Evolutionary conservation across 306 rosid species (phyloP), one percentile per base, ranked within the genome.

Genomic region (Acmispon strigosus): DNA sequence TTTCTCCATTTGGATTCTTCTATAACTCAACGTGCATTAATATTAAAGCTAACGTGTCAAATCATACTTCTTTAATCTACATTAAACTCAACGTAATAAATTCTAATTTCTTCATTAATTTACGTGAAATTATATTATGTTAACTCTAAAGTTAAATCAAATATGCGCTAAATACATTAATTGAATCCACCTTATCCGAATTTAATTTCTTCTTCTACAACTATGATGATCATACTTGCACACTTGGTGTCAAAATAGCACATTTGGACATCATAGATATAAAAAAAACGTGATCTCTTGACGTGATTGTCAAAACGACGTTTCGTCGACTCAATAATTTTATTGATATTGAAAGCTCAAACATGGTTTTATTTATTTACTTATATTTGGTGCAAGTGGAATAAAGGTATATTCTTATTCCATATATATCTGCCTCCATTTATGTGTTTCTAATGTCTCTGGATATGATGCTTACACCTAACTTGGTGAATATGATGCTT

Each of bases 321-420:
- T 79, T 37, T 14, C 65, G 69, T 74, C 66, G 72, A 74, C 78
- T 73, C 47, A 52, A 69, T 69, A 32, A 15, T 16, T 49, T 16
- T 13, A 8, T 32, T 48, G 9, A 55, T 56, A 14, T 29, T 32
- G 66, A 45, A 63, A 32, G 50, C 44, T 56, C 17, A 51, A 8
- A 13, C 49, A 47, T 51, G 50, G 47, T 55, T 16, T 19, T 0
- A 10, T 0, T 16, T 48, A 18, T 24, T 19, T 49, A 19, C 60
- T 47, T 4, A 16, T 12, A 57, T 34, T 50, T 49, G 2, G 4
- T 60, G 54, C 56, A 42, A 43, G 7, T 13, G 48, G 63, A 37
- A 58, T 22, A 52, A 67, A 11, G 15, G 50, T 49, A 29, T 76
- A 60, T 59, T 60, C 64, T 5, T 50, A 68, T 47, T 45, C 29